These are phyloP conservation scores for Pythium aristosporum DNA, from an alignment of 352 stramenopile species.

Conservation along the genomic window DNA sequence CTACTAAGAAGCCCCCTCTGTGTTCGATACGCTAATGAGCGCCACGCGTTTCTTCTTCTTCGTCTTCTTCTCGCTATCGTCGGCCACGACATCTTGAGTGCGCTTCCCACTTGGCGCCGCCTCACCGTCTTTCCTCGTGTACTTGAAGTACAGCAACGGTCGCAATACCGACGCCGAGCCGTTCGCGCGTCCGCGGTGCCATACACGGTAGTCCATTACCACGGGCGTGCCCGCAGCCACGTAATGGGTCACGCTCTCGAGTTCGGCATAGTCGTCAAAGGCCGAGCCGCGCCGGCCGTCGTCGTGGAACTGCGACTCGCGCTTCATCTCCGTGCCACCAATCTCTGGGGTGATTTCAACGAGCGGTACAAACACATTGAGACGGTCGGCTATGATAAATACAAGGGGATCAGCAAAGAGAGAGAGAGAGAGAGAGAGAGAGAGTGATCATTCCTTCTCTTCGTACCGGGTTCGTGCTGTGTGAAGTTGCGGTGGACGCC, in stretches of 20 bases:
- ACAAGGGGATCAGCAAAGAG: not conserved
- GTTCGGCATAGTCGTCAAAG: constrained; percentile 51
- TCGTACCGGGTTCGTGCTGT: constrained; percentile 48
- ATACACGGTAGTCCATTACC: constrained; percentile 80
- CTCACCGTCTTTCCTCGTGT: constrained; percentile 24
- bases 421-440: not conserved
- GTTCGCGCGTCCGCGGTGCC: constrained; percentile 68
- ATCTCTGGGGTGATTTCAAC: constrained; percentile 43
- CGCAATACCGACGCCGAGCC: constrained; percentile 26
- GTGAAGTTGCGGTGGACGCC: constrained; percentile 58
- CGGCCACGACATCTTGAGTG: not conserved
- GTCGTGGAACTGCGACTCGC: constrained; percentile 47
- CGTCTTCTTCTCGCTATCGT: not conserved
- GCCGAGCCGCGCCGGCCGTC: constrained; percentile 31
- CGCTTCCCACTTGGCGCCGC: not conserved
- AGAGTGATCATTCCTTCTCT: not conserved
- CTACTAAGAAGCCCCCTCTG: too few relatives aligned
- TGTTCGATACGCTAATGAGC: not conserved
- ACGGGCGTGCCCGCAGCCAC: constrained; percentile 59
- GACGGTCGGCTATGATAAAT: constrained; percentile 41
- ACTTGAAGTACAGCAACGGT: constrained; percentile 77
- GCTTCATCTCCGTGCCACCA: constrained; percentile 76
- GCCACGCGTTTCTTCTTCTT: constrained; percentile 23
- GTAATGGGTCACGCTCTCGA: constrained; percentile 51
- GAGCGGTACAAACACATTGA: constrained; percentile 78